A percentile compares a stretch with the other conserved stretches of the same genome.
phyloP scores from a whole-genome alignment of 345 rosid genomes.

The Gossypioides kirkii region DNA sequence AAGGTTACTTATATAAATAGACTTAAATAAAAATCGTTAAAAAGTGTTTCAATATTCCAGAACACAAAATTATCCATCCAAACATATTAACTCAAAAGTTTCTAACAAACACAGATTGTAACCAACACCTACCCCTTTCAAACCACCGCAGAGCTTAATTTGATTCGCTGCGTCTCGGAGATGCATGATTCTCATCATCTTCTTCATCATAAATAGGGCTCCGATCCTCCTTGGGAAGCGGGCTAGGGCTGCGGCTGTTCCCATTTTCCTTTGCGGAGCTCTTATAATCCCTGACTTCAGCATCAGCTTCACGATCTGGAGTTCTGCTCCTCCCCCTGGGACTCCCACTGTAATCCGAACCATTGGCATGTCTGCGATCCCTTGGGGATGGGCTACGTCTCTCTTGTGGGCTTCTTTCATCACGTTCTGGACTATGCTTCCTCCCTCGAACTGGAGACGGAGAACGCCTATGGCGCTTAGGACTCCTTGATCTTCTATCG shows the following conservation, averaged over 20 bases:
- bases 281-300: slow-evolving; percentile 29
- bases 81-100: neutral
- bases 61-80: neutral
- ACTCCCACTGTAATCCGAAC: slow-evolving; percentile 40
- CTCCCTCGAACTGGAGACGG: slow-evolving; percentile 36
- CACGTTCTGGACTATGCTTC: slow-evolving; percentile 36
- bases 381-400: slow-evolving; percentile 36
- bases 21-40: neutral
- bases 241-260: slow-evolving; percentile 42
- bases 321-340: slow-evolving; percentile 47
- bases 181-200: slow-evolving; percentile 4
- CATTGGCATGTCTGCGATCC: slow-evolving; percentile 34
- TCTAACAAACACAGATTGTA: neutral
- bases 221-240: slow-evolving; percentile 17
- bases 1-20: neutral
- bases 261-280: slow-evolving; percentile 60
- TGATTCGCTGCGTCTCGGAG: slow-evolving; percentile 1
- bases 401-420: slow-evolving; percentile 23
- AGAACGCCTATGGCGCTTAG: slow-evolving; percentile 27
- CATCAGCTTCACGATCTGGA: slow-evolving; percentile 36
- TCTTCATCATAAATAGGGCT: slow-evolving; percentile 24
- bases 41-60: neutral
- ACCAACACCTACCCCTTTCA: neutral
- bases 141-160: neutral
- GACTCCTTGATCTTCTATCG: slow-evolving; percentile 43